A percentile compares a stretch with the other conserved stretches of the same genome.
Evolutionary conservation across 257 asterid genomes (phyloP).

Genomic region (Leptodermis oblonga): DNA sequence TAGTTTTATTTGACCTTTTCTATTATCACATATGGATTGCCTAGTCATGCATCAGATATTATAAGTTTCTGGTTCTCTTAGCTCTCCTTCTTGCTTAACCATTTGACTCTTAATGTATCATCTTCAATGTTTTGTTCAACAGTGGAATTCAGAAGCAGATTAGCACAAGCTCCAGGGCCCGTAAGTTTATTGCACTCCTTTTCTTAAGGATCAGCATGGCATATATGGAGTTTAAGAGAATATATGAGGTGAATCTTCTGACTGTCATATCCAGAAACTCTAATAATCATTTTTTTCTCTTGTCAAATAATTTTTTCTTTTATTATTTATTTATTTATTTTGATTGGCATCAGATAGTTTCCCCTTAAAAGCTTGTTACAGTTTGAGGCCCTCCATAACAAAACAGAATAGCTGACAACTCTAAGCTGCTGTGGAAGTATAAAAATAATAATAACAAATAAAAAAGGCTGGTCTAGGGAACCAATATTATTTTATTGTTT

Average conservation of each 20-base stretch:
- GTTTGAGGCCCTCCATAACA: not conserved
- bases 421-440: too few relatives aligned
- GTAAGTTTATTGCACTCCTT: conserved; percentile 58
- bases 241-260: conserved; percentile 58
- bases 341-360: not conserved
- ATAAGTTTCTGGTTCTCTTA: not conserved
- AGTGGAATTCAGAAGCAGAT: conserved; percentile 89
- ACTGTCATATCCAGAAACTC: not conserved
- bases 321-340: too few relatives aligned
- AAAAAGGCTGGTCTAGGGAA: not conserved
- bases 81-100: conserved; percentile 1
- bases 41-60: conserved; percentile 2
- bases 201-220: conserved; percentile 70
- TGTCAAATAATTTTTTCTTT: too few relatives aligned
- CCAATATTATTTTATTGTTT: not conserved
- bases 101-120: not conserved
- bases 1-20: not conserved
- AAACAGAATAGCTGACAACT: not conserved
- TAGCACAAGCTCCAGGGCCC: conserved; percentile 51
- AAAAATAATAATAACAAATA: not conserved
- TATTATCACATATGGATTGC: not conserved
- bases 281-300: not conserved
- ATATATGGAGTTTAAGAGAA: conserved; percentile 82
- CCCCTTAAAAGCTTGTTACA: not conserved
- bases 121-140: conserved; percentile 22